Conservation (phyloP, 1,284 basidiomycete species). For the Thelephora terrestris region DNA sequence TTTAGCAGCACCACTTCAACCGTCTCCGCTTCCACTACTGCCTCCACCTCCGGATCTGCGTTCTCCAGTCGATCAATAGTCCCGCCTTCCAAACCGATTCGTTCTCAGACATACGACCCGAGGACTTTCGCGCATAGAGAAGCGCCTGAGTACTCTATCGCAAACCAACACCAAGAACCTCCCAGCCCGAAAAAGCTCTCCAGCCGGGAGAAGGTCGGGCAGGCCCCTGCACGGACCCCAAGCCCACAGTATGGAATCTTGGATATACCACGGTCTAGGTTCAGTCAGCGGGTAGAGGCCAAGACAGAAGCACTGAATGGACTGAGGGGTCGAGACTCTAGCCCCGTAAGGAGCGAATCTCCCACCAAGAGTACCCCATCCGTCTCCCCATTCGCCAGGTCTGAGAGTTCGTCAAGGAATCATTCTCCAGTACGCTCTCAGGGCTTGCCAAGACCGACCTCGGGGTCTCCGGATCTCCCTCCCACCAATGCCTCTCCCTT, state of each 20-base stretch:
- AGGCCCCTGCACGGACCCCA: constrained; percentile 10
- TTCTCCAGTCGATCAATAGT: neutral
- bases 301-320: neutral
- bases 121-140: no score
- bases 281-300: neutral
- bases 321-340: neutral
- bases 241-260: constrained; percentile 22
- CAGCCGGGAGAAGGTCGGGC: neutral
- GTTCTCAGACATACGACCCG: neutral
- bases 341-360: neutral
- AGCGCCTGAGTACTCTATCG: neutral
- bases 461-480: neutral
- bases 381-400: neutral
- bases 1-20: neutral
- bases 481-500: neutral
- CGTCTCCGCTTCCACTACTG: neutral
- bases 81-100: neutral
- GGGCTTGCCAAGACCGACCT: no score
- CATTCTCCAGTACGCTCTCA: no score
- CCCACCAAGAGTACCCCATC: neutral
- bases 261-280: constrained; percentile 13
- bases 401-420: neutral
- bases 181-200: neutral
- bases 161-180: neutral
- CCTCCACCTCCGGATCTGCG: no score